Evolutionary conservation across 139 green algal genomes (phyloP), one percentile per base, ranked within the genome.

Genomic region (Micractinium conductrix): DNA sequence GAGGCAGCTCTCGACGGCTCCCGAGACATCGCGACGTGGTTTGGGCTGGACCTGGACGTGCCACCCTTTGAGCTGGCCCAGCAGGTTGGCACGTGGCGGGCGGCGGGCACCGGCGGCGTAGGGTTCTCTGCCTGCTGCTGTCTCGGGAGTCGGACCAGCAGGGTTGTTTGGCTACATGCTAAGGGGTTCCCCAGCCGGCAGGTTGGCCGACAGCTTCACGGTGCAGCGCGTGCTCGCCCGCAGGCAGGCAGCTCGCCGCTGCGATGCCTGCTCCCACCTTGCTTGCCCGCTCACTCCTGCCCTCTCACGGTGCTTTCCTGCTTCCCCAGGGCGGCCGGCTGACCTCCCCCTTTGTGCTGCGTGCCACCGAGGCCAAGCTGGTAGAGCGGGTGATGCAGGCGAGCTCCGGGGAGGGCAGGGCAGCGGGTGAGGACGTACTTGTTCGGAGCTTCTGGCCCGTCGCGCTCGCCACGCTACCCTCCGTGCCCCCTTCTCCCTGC

Each of bases 21-120:
- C 38, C 17, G 55, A 26, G 76, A 82, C 3, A 60, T 73, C 43
- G 37, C 76, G 10, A 82, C 76, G 28, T 82, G 76, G 76, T 82
- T 82, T 30, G 76, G 76, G 1, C 55, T 82, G 24, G 76, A 86
- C n/a, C 58, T 80, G 69, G 28, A 79, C 73, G 78, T 71, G 70
- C 69, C 35, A 38, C 80, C 71, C 38, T 28, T 73, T 4, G 60
- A 73, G 50, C 42, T 85, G 0, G 45, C 71, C 28, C 70, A 71
- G 69, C 53, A 74, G 70, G 70, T 80, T 50, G 35, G 48, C 8
- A 53, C 19, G 10, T 17, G 1, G 26, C 21, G 30, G 38, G 40
- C 40, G 9, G 69, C 42, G 26, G 19, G 28, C 42, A 10, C 42
- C 42, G 26, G 26, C 69, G 37, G 22, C 40, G 9, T 71, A 21